phyloP scores from a whole-genome alignment of 441 rosid genomes.

The Capsella rubella region DNA sequence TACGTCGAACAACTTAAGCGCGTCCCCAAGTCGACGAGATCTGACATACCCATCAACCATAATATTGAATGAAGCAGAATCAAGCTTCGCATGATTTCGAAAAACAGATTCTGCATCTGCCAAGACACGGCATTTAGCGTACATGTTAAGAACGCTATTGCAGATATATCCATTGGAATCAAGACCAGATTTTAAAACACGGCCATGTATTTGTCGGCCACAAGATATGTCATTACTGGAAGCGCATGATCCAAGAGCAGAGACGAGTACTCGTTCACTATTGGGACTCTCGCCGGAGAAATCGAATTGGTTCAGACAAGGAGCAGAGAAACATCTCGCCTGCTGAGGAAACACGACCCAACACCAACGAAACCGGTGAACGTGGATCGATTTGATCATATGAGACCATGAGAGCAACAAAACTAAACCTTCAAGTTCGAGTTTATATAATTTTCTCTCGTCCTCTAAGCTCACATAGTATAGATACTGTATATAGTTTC shows the following conservation, averaged over 20 bases:
- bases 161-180: constrained; percentile 61
- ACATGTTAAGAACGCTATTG: constrained; percentile 80
- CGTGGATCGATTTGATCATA: constrained; percentile 51
- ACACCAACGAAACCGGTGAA: constrained; percentile 39
- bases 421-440: neutral
- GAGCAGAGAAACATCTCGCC: constrained; percentile 32
- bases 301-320: constrained; percentile 14
- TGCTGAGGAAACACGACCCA: constrained; percentile 46
- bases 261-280: constrained; percentile 60
- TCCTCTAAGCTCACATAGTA: neutral
- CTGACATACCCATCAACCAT: constrained; percentile 66
- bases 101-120: constrained; percentile 62
- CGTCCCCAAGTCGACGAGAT: constrained; percentile 58
- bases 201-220: constrained; percentile 67
- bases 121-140: constrained; percentile 66
- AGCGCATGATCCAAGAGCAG: constrained; percentile 69
- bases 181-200: constrained; percentile 62
- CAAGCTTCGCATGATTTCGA: constrained; percentile 42
- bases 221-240: constrained; percentile 45
- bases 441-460: constrained; percentile 11
- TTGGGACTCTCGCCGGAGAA: constrained; percentile 36
- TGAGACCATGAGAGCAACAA: constrained; percentile 45
- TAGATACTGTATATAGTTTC: neutral
- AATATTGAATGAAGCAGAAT: constrained; percentile 69
- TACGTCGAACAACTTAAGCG: constrained; percentile 65